phyloP scores from a whole-genome alignment of 495 filamentous ascomycete genomes.

The Neurospora sp. region DNA sequence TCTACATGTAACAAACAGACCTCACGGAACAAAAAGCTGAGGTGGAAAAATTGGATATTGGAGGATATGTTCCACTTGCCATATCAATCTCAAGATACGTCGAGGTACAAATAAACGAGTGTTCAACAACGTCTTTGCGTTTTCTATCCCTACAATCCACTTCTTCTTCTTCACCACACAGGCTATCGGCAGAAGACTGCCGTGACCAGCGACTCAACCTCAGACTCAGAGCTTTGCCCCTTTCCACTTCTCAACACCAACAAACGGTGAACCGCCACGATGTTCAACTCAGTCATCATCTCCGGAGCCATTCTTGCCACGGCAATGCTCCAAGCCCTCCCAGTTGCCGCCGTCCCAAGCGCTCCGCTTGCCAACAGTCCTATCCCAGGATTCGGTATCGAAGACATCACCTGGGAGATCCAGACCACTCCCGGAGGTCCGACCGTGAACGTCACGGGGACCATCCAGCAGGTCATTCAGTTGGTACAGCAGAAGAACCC shows the following conservation, averaged over 20 bases:
- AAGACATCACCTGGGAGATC: background rate
- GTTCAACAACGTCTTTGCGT: background rate
- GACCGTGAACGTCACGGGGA: background rate
- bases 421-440: background rate
- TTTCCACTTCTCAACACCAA: background rate
- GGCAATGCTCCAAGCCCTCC: background rate
- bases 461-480: background rate
- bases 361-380: background rate
- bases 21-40: background rate
- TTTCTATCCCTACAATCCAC: background rate
- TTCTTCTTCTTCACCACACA: background rate
- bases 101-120: background rate
- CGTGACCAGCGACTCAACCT: background rate
- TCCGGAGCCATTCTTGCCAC: background rate
- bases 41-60: background rate
- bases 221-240: background rate
- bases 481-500: background rate
- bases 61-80: background rate
- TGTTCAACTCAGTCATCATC: background rate
- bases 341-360: background rate
- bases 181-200: background rate
- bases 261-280: background rate
- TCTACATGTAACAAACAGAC: background rate
- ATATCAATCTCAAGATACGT: background rate
- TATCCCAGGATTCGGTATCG: background rate